Evolutionary conservation across 2,329 filamentous ascomycete species (phyloP), one percentile per base, ranked within the genome.

Genomic region (Venturiaceae sp.): DNA sequence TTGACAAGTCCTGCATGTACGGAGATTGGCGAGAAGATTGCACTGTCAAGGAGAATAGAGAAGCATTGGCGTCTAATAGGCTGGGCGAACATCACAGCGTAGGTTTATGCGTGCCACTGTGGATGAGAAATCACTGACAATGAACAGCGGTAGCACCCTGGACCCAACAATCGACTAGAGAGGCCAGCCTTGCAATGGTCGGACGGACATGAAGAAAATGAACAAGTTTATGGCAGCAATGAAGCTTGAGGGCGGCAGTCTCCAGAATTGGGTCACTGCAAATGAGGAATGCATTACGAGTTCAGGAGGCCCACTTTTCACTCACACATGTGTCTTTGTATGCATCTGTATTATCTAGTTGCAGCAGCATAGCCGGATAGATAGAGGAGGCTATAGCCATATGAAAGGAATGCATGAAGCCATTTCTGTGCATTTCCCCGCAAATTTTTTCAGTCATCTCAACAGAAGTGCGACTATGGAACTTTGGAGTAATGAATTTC

Each of bases 11-110:
- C 92, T 47, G 94, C 94, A 60, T 99, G 94, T 80, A 99, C 94
- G 55, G 92, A 95, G 72, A 87, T 96, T 69, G 92, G 92, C 64
- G 92, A 99, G 81, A 97, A 99, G 87, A 92, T 99, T 69, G 94
- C 94, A 44, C 81, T 99, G 69, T 91, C 86, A 72, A 83, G 94
- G 77, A 89, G 94, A 85, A 96, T 97, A 69, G 94, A 99, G 77
- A 97, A 97, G 84, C 92, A 96, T 77, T 97, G 92, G 92, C 89
- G 91, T 77, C 81, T 95, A 70, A 73, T 73, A 62, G 71, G 71
- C 37, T 73, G 72, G 72, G 72, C 72, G 53, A 73, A 72, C 63
- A 74, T 74, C 58, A 70, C 72, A 53, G 68, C 71, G 71, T 73
- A 70, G 69, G 71, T 71, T 46, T 55, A 56, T 32, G 62, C 56